These are phyloP conservation scores for Venturia carpophila DNA, from an alignment of 2,329 filamentous ascomycete genomes.

Conservation along the genomic window DNA sequence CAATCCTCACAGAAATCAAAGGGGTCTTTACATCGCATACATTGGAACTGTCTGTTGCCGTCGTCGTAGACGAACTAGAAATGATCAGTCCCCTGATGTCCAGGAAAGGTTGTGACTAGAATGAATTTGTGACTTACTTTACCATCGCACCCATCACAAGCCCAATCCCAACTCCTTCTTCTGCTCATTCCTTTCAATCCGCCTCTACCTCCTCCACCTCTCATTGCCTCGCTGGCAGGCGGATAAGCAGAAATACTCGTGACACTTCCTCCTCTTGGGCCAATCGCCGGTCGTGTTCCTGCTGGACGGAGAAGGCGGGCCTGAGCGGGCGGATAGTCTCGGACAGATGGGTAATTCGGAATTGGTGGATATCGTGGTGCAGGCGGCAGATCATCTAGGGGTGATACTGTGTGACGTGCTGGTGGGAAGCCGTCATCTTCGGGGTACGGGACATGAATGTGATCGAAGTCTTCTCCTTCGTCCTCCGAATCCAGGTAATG, in stretches of 20 bases:
- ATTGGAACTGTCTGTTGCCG: conserved; percentile 1
- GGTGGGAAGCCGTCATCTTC: not conserved
- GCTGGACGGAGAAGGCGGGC: not conserved
- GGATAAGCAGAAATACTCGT: conserved; percentile 1
- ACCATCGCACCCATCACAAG: not conserved
- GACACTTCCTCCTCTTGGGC: not conserved
- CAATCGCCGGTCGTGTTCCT: not conserved
- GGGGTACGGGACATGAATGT: conserved; percentile 1
- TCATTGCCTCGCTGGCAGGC: not conserved
- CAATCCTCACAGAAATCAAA: conserved; percentile 8
- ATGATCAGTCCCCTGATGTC: not conserved
- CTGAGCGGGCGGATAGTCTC: not conserved
- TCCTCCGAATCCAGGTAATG: not conserved
- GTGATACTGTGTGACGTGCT: not conserved
- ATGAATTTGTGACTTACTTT: not conserved
- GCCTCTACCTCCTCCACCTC: not conserved
- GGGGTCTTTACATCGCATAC: not conserved
- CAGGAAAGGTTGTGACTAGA: not conserved
- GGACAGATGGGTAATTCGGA: not conserved
- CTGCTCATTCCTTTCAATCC: not conserved
- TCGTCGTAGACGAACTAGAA: conserved; percentile 3
- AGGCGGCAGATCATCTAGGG: not conserved
- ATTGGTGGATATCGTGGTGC: not conserved
- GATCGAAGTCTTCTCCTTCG: conserved; percentile 2
- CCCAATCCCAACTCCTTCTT: conserved; percentile 7